Evolutionary conservation across 2,329 filamentous ascomycete species (phyloP), one percentile per base, ranked within the genome.

Genomic region (Pseudogymnoascus sp.): DNA sequence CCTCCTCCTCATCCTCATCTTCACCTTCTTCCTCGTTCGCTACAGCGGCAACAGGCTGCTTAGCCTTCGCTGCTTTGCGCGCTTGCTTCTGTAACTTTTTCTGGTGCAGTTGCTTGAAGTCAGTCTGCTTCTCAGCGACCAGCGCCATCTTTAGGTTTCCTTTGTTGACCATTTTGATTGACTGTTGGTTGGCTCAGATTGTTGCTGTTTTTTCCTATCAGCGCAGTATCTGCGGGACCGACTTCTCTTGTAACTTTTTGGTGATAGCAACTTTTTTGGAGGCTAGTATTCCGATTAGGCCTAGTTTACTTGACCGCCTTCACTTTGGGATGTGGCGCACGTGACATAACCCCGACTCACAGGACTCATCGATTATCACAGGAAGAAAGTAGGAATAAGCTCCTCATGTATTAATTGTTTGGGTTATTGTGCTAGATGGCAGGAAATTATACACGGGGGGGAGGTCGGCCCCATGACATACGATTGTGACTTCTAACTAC

Each of bases 141-240:
- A 85, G 73, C 8, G 82, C 82, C 71, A 79, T 72, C 71, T 79
- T 81, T 60, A 84, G 73, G 66, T 79, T 81, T 62, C 72, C 68
- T 69, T 75, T 75, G 29, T 64, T 71, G 60, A 70, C 68, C 71
- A 73, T 73, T 40, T 63, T 70, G 47, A 66, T 58, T 37, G 33
- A 26, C n/a, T 59, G 33, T 26, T 31, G 21, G 33, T 31, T 59
- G 36, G 57, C 17, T 59, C 33, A 11, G 17, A 39, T 40, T 37
- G 36, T 37, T 37, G 36, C 33, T 37, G 36, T 17, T 59, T 59
- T 21, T 59, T 37, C 57, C 13, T 59, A 24, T 33, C 33, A 33
- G 33, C 57, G 57, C 57, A 40, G 36, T 59, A 40, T 59, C 57
- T 37, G 36, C 33, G 57, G 33, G 36, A 59, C 33, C 36, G 29